Evolutionary conservation across 192 early-diverging fungal species (phyloP).

Genomic region (Tieghemiomyces parasiticus): DNA sequence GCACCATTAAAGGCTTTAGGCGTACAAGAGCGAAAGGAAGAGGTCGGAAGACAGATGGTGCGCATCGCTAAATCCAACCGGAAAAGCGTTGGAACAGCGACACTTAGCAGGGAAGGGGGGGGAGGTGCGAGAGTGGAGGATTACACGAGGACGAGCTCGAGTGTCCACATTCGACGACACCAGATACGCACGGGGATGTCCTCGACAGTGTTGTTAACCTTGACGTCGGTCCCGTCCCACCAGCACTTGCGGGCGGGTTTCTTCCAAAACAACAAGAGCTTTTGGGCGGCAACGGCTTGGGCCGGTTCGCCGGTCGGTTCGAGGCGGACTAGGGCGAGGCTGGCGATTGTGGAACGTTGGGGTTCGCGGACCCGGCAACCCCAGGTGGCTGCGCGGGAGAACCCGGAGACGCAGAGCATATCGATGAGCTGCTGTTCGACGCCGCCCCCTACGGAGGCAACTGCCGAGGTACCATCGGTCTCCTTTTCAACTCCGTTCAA

Average conservation of each 20-base stretch:
- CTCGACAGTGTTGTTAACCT: conserved; percentile 33
- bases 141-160: conserved; percentile 56
- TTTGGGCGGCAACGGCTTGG: conserved; percentile 58
- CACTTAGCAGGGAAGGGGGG: no score
- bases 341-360: conserved; percentile 44
- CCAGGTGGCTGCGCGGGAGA: conserved; percentile 54
- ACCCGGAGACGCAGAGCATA: conserved; percentile 66
- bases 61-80: no score
- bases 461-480: conserved; percentile 9
- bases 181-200: conserved; percentile 47
- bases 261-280: conserved; percentile 61
- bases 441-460: conserved; percentile 21
- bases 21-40: no score
- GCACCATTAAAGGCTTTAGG: no score
- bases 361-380: conserved; percentile 59
- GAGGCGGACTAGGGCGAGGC: conserved; percentile 49
- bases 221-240: conserved; percentile 64
- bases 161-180: conserved; percentile 65
- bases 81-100: no score
- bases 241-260: conserved; percentile 76
- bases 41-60: no score
- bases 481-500: conserved; percentile 25
- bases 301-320: conserved; percentile 49
- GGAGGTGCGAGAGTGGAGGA: no score
- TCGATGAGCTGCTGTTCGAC: conserved; percentile 67